Conservation (phyloP, 495 filamentous ascomycete genomes). For the Xylaria grammica region DNA sequence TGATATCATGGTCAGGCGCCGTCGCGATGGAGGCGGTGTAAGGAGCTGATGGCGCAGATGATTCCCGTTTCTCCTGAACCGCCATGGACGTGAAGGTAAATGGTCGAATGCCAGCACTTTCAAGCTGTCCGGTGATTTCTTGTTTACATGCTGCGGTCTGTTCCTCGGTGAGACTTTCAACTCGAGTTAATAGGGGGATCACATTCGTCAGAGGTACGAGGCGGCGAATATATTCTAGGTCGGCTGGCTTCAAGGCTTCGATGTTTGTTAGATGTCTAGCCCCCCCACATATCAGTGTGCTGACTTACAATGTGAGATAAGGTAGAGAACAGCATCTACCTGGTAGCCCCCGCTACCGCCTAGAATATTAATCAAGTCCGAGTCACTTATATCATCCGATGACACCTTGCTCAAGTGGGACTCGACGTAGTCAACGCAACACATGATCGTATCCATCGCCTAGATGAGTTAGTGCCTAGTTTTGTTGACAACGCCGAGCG, state of each 20-base stretch:
- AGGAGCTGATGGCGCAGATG: slow-evolving; percentile 47
- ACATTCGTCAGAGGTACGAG: slow-evolving; percentile 84
- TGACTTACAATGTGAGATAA: slow-evolving; percentile 59
- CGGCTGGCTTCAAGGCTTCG: slow-evolving; percentile 71
- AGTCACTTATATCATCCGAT: slow-evolving; percentile 64
- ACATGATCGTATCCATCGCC: slow-evolving; percentile 69
- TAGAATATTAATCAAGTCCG: slow-evolving; percentile 78
- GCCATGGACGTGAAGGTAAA: slow-evolving; percentile 66
- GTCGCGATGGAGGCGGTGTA: slow-evolving; percentile 84
- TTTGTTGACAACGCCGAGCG: slow-evolving; percentile 1
- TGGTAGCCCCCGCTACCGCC: slow-evolving; percentile 87
- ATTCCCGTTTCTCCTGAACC: slow-evolving; percentile 18
- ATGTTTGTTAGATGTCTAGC: slow-evolving; percentile 27
- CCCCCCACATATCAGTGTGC: not conserved
- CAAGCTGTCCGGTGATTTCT: slow-evolving; percentile 63
- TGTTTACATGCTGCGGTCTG: slow-evolving; percentile 68
- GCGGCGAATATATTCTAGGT: slow-evolving; percentile 76
- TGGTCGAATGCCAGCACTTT: slow-evolving; percentile 63
- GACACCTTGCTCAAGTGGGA: slow-evolving; percentile 70
- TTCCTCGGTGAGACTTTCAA: slow-evolving; percentile 68
- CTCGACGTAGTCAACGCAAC: slow-evolving; percentile 72
- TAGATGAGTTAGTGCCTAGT: slow-evolving; percentile 29
- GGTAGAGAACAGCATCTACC: slow-evolving; percentile 86
- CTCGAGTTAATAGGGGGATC: slow-evolving; percentile 79
- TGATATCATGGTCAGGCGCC: slow-evolving; percentile 78